A percentile compares a stretch with the other conserved stretches of the same genome.
phyloP scores from a whole-genome alignment of 2,329 filamentous ascomycete species.

The Rhynchosporium agropyri region DNA sequence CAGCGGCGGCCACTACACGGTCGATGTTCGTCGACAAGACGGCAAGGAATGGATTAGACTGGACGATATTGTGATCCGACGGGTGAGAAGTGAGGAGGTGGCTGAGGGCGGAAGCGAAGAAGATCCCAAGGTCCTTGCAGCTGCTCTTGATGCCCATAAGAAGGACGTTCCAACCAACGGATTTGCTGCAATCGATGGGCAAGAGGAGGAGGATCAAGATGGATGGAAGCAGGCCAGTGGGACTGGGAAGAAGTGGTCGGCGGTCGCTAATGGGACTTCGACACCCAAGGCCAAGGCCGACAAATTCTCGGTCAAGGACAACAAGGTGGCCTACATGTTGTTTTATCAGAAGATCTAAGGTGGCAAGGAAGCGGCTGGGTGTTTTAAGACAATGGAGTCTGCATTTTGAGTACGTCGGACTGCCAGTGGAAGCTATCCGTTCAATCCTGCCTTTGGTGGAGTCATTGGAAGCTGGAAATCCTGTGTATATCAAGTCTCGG shows the following conservation, averaged over 20 bases:
- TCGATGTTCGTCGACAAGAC: conserved; percentile 94
- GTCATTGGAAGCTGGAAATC: not conserved
- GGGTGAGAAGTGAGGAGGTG: conserved; percentile 85
- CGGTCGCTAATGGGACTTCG: conserved; percentile 65
- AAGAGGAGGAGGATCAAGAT: conserved; percentile 70
- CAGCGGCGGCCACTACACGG: conserved; percentile 94
- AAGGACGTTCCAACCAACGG: conserved; percentile 68
- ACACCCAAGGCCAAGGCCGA: conserved; percentile 62
- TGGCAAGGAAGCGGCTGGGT: conserved; percentile 1
- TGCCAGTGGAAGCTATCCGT: not conserved
- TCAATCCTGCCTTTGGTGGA: not conserved
- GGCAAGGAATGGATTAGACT: conserved; percentile 95
- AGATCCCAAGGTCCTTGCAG: conserved; percentile 68
- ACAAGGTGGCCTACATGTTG: conserved; percentile 94
- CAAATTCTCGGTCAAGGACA: conserved; percentile 71
- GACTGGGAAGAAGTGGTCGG: conserved; percentile 71
- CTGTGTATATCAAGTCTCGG: conserved; percentile 29
- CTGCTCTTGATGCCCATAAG: conserved; percentile 68
- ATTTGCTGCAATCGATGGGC: conserved; percentile 66
- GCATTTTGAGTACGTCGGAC: not conserved
- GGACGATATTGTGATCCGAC: conserved; percentile 88
- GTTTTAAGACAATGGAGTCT: not conserved
- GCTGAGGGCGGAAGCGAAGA: conserved; percentile 84
- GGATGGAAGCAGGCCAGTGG: conserved; percentile 90
- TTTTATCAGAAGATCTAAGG: conserved; percentile 72